A percentile compares a stretch with the other conserved stretches of the same genome.
Conservation (phyloP, 2,329 filamentous ascomycete species). For the Aureobasidium uvarum region DNA sequence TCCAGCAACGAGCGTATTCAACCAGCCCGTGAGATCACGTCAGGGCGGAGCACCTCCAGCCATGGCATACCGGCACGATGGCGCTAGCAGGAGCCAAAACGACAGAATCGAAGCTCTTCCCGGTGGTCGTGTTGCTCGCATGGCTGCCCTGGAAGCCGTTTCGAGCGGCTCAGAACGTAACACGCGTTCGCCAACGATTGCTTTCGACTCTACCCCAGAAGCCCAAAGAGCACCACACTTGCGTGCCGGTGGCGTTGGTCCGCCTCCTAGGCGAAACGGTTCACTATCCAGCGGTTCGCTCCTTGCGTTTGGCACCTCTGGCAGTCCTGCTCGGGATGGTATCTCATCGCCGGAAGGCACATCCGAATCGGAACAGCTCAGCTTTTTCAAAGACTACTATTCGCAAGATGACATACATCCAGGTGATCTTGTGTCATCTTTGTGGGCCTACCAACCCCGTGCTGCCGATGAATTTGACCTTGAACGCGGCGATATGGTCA, state of each 20-base stretch:
- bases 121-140: slow-evolving; percentile 86
- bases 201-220: slow-evolving; percentile 60
- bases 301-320: slow-evolving; percentile 53
- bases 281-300: slow-evolving; percentile 84
- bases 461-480: slow-evolving; percentile 90
- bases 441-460: slow-evolving; percentile 96
- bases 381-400: slow-evolving; percentile 98
- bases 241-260: slow-evolving; percentile 49
- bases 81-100: slow-evolving; percentile 39
- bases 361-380: slow-evolving; percentile 90
- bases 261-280: slow-evolving; percentile 68
- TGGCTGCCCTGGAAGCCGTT: slow-evolving; percentile 86
- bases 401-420: slow-evolving; percentile 95
- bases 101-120: slow-evolving; percentile 66
- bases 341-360: slow-evolving; percentile 87
- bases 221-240: slow-evolving; percentile 46
- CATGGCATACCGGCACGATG: slow-evolving; percentile 45
- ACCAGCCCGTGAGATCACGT: slow-evolving; percentile 74
- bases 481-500: slow-evolving; percentile 96
- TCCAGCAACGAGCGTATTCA: slow-evolving; percentile 74
- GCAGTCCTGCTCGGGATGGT: slow-evolving; percentile 70
- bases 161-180: slow-evolving; percentile 55
- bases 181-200: slow-evolving; percentile 52
- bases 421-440: slow-evolving; percentile 80
- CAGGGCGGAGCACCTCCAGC: slow-evolving; percentile 36